Evolutionary conservation across 306 rosid species (phyloP), one percentile per base, ranked within the genome.

Genomic region (Vigna angularis): DNA sequence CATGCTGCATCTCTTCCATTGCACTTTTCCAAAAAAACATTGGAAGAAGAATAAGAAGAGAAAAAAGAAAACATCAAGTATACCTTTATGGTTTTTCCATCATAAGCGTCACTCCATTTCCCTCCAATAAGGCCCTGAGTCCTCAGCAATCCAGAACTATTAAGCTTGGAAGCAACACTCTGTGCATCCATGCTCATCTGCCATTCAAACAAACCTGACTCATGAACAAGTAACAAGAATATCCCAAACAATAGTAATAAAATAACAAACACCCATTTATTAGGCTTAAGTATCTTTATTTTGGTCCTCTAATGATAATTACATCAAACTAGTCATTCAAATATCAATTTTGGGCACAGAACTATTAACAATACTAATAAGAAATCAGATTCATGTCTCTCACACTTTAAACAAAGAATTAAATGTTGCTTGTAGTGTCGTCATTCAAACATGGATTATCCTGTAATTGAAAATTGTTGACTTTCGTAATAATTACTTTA

Each of bases 91-190:
- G 97, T 95, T 75, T 87, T 86, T 20, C 93, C 95, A 79, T 93
- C 96, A 76, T 93, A 91, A 67, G 99, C 90, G 83, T 95, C 96
- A 13, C 66, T 72, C 99, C 99, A 95, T 85, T 87, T 88, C 70
- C 94, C 99, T 59, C 94, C 99, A 74, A 95, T 90, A 67, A 95
- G 99, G 71, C 96, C 99, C 84, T 93, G 94, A 47, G 89, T 93
- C 71, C 94, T 89, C 82, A 91, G 76, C 52, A 95, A 80, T 38
- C 96, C 99, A 52, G 93, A 82, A 77, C 76, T 87, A 45, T 11
- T 83, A 40, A 95, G 98, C 86, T 82, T 90, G 76, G 93, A 72
- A 59, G 89, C 81, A 69, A 87, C 69, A 67, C 81, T 86, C 56
- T 74, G 72, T 8, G 91, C 87, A 38, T 91, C 90, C 82, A 56